Conservation (phyloP, 2,329 filamentous ascomycete species). For the Emmonsia crescens region DNA sequence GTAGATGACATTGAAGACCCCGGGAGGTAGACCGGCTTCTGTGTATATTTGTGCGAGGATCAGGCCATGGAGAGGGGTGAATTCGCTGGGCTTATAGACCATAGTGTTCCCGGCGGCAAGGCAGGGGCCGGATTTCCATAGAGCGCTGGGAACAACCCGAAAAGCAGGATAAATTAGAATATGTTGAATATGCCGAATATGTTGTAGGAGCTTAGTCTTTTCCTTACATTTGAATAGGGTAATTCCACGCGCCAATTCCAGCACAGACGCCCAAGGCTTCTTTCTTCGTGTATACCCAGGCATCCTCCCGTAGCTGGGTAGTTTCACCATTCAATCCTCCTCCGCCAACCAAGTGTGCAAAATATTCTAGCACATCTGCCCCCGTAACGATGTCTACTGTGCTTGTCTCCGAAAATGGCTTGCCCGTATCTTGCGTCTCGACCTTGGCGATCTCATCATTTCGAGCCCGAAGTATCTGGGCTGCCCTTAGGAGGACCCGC, state of each 20-base stretch:
- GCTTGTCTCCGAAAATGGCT: slow-evolving; percentile 73
- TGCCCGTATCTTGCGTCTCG: slow-evolving; percentile 79
- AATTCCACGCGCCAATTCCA: slow-evolving; percentile 86
- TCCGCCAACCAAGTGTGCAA: slow-evolving; percentile 65
- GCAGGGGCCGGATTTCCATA: slow-evolving; percentile 82
- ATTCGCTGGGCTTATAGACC: slow-evolving; percentile 84
- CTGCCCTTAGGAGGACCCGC: slow-evolving; percentile 67
- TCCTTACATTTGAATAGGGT: slow-evolving; percentile 66
- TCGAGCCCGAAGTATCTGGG: slow-evolving; percentile 57
- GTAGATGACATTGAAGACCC: slow-evolving; percentile 81
- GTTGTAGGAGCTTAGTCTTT: not conserved
- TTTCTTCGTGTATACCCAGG: slow-evolving; percentile 75
- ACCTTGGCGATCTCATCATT: slow-evolving; percentile 70
- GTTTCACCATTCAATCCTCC: slow-evolving; percentile 74
- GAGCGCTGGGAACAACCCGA: slow-evolving; percentile 37
- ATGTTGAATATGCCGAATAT: not conserved
- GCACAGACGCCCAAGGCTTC: slow-evolving; percentile 73
- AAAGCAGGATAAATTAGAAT: not conserved
- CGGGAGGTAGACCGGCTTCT: slow-evolving; percentile 67
- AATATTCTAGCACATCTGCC: slow-evolving; percentile 78
- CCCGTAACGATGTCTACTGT: slow-evolving; percentile 74
- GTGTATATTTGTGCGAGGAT: slow-evolving; percentile 64
- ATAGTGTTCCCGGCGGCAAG: slow-evolving; percentile 80
- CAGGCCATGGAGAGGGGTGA: slow-evolving; percentile 72
- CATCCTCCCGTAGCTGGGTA: slow-evolving; percentile 60